Conservation (phyloP, 2,329 filamentous ascomycete genomes). For the Penicillium sp. region DNA sequence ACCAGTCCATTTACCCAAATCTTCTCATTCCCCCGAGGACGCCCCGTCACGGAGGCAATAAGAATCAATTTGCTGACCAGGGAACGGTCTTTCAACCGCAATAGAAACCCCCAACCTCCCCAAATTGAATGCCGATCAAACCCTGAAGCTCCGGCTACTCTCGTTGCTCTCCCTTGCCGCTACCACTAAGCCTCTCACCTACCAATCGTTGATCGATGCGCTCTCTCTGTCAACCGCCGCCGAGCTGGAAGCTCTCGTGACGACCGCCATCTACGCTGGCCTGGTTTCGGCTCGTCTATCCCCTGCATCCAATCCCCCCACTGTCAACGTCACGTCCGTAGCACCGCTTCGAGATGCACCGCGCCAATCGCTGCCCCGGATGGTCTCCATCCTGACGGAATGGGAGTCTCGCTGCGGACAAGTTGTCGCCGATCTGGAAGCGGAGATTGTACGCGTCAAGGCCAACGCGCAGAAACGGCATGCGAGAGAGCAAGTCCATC, state of each 20-base stretch:
- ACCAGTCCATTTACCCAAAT: not conserved
- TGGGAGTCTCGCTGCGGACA: constrained; percentile 76
- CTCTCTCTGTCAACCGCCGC: constrained; percentile 62
- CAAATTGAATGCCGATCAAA: constrained; percentile 63
- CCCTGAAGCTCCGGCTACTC: constrained; percentile 81
- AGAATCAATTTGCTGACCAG: too few relatives aligned
- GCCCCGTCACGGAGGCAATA: too few relatives aligned
- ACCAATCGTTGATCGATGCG: constrained; percentile 59
- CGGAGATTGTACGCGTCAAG: constrained; percentile 64
- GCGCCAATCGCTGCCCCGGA: constrained; percentile 62
- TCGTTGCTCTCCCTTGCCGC: constrained; percentile 76
- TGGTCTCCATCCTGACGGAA: constrained; percentile 61
- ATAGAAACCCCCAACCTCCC: constrained; percentile 57
- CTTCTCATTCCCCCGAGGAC: not conserved
- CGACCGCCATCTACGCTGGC: constrained; percentile 78
- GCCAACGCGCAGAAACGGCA: constrained; percentile 51
- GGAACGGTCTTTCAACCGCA: constrained; percentile 1
- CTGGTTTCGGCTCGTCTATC: constrained; percentile 79
- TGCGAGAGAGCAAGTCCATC: constrained; percentile 45
- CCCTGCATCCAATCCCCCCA: constrained; percentile 70
- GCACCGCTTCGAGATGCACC: constrained; percentile 80
- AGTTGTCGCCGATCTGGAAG: constrained; percentile 69
- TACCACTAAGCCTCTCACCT: constrained; percentile 63
- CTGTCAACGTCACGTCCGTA: constrained; percentile 72
- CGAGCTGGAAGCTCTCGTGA: constrained; percentile 79